These are phyloP conservation scores for Aspergillus biplanus DNA, from an alignment of 495 filamentous ascomycete genomes.

Conservation along the genomic window DNA sequence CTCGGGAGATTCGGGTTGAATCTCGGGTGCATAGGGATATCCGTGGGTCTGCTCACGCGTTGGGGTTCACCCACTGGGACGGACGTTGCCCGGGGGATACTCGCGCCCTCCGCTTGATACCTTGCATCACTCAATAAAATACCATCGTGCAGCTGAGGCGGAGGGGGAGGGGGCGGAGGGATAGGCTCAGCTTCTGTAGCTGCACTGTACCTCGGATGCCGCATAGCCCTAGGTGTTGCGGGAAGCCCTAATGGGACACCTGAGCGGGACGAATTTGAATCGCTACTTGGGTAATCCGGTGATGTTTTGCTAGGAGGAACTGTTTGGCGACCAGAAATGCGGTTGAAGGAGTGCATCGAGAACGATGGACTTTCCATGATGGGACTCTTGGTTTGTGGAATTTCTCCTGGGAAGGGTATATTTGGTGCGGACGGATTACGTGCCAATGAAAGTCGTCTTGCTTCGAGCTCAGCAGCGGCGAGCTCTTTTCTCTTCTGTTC, in stretches of 20 bases:
- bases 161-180: constrained; percentile 12
- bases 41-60: constrained; percentile 42
- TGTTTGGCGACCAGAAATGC: constrained; percentile 39
- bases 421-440: constrained; percentile 75
- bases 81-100: constrained; percentile 69
- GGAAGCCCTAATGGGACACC: constrained; percentile 67
- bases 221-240: constrained; percentile 84
- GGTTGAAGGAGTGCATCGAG: constrained; percentile 45
- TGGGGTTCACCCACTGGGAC: constrained; percentile 68
- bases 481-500: constrained; percentile 67
- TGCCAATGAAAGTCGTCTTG: constrained; percentile 80
- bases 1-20: constrained; percentile 58
- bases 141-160: constrained; percentile 58
- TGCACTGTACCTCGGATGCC: constrained; percentile 67
- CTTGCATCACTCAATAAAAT: constrained; percentile 63
- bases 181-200: constrained; percentile 53
- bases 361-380: constrained; percentile 39
- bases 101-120: constrained; percentile 63
- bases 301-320: constrained; percentile 46
- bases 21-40: constrained; percentile 59
- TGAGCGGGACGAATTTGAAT: constrained; percentile 46
- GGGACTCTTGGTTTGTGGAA: constrained; percentile 37
- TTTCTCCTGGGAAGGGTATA: constrained; percentile 77
- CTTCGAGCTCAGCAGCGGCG: constrained; percentile 85
- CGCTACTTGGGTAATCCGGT: constrained; percentile 50